Evolutionary conservation across 257 asterid species (phyloP).

Genomic region (Gentiana straminea): DNA sequence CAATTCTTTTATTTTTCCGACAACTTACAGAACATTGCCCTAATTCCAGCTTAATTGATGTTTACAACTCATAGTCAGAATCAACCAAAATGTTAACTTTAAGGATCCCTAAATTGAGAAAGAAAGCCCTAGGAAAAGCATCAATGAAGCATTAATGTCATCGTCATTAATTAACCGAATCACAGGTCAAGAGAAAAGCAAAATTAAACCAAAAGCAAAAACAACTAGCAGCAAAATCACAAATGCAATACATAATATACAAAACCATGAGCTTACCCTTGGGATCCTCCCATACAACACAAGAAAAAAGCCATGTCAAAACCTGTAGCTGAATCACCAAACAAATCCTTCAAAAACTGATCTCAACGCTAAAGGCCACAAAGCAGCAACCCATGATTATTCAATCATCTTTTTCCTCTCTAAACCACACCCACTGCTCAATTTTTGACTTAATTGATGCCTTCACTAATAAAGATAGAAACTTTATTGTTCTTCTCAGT

Average conservation of each 20-base stretch:
- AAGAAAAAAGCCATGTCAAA: conserved; percentile 38
- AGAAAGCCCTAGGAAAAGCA: too few species aligned
- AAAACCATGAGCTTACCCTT: conserved; percentile 40
- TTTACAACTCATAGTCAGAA: neutral
- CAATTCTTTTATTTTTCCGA: too few species aligned
- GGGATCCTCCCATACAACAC: conserved; percentile 54
- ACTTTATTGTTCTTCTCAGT: neutral
- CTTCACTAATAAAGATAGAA: neutral
- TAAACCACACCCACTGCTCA: conserved; percentile 1
- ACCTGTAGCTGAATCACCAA: conserved; percentile 8
- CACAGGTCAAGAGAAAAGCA: neutral
- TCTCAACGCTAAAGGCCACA: neutral
- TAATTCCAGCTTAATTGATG: neutral
- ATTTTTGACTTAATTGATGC: neutral
- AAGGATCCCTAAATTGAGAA: too few species aligned
- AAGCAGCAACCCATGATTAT: conserved; percentile 4
- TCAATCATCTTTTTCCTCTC: neutral
- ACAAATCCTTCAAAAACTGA: conserved; percentile 1
- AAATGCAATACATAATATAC: conserved; percentile 14
- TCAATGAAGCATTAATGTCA: too few species aligned
- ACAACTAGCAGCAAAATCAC: conserved; percentile 7
- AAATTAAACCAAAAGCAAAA: neutral
- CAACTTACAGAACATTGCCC: too few species aligned
- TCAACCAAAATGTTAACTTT: neutral
- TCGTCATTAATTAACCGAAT: neutral